Evolutionary conservation across 2,329 filamentous ascomycete species (phyloP).

Genomic region (Laburnicola sp.): DNA sequence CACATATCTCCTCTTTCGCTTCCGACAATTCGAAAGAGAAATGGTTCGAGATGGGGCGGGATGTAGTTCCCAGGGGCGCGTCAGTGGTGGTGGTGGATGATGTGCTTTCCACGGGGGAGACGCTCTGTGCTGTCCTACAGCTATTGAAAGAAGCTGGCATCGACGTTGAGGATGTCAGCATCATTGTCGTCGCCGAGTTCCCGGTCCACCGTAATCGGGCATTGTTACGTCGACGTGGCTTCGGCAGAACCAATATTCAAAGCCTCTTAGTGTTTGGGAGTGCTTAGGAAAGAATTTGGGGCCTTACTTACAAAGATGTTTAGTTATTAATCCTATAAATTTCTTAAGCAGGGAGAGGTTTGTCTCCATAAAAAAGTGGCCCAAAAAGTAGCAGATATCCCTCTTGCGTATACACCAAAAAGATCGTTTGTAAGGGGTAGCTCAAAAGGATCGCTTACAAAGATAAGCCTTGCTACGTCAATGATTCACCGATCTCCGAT

Average conservation of each 20-base stretch:
- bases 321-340: too few species aligned
- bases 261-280: slow-evolving; percentile 59
- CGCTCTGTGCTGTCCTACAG: slow-evolving; percentile 57
- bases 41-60: slow-evolving; percentile 55
- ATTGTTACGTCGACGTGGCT: slow-evolving; percentile 52
- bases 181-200: slow-evolving; percentile 63
- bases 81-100: slow-evolving; percentile 63
- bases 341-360: too few species aligned
- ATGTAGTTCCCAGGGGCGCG: slow-evolving; percentile 46
- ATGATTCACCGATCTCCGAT: too few species aligned
- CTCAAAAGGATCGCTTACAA: too few species aligned
- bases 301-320: too few species aligned
- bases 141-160: slow-evolving; percentile 54
- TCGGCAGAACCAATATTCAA: slow-evolving; percentile 55
- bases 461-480: too few species aligned
- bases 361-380: too few species aligned
- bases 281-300: slow-evolving; percentile 41
- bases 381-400: too few species aligned
- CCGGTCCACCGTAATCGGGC: slow-evolving; percentile 58
- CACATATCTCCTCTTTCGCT: slow-evolving; percentile 57
- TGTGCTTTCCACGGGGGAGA: slow-evolving; percentile 60
- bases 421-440: too few species aligned
- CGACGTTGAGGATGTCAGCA: slow-evolving; percentile 44
- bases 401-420: too few species aligned
- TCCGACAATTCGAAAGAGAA: slow-evolving; percentile 31